Base-by-base conservation (phyloP, 352 stramenopile genomes). In the Globisporangium spiculum region DNA sequence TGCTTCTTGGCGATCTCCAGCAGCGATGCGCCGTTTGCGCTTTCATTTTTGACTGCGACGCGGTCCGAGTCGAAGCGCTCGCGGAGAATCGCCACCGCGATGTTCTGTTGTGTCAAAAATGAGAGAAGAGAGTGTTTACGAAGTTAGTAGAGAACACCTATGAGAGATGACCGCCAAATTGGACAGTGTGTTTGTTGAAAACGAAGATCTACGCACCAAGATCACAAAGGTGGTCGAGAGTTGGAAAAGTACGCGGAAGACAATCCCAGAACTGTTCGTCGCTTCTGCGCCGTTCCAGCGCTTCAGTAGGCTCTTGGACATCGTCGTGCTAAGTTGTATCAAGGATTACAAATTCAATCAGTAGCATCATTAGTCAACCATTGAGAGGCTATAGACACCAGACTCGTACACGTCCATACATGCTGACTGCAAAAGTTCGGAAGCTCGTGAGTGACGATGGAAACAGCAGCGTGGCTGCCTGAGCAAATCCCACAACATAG, bases 1-100 rank as follows among this genome's bases (percentile, higher is more conserved):
- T 88, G 80, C 4, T 76, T 75, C 52, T 88, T 89, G 9, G 80
- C 84, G 16, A 89, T 64, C 8, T 84, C 77, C 0, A 92, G 63
- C 61, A 92, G 75, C 8, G 73, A 78, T 18, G 79, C 38, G 9
- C 74, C 74, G 57, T 88, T 75, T 2, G 69, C 34, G 44, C 41
- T 26, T 32, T 30, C 26, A 10, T 48, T 55, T 4, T 26, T 48
- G 9, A 3, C 18, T 36, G 10, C 50, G 26, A 32, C 36, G 44
- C 71, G 46, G 3, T 75, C 75, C 2, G 67, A 77, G 27, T 86
- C 72, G 53, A 90, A 90, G 30, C 80, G 84, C 58, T 92, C 81
- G 16, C 82, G 82, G 18, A 92, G 71, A 68, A 90, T 87, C 30
- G 71, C 74, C 12, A 88, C 77, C 20, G 80, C 69, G 27, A 90